Evolutionary conservation across 148 eudicot genomes (phyloP), one percentile per base, ranked within the genome.

Genomic region (Cornus kousa): DNA sequence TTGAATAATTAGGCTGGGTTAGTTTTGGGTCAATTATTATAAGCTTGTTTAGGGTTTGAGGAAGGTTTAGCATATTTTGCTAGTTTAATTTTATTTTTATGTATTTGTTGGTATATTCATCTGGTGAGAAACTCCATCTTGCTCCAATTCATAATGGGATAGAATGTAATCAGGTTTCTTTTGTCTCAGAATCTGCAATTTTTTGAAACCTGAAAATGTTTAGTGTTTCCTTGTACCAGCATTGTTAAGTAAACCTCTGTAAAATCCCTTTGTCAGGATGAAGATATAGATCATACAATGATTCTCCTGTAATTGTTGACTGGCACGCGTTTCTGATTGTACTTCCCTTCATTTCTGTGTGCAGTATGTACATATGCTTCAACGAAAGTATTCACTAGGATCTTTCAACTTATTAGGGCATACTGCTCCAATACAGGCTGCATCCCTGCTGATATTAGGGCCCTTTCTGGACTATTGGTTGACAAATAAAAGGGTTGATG

Each of bases 401-500:
- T 43, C 48, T 43, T 43, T 43, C 48, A 43, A 9, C 48, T 7
- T 43, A 43, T 43, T 87, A 66, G 89, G 85, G 24, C 89, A 87
- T 77, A 87, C 85, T 31, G 89, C 89, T 73, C 89, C 89, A 73
- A 72, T 78, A 20, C 83, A 84, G 74, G 87, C 85, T 70, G 85
- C 81, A 71, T 86, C 89, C 1, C 67, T 86, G 74, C 79, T 87
- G 71, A 5, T 83, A 62, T 7, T 74, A 12, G 89, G 89, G 24
- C 89, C 89, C 31, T 79, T 87, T 31, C 35, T 83, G 77, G 87
- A 87, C 75, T 84, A 83, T 82, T 87, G 85, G 87, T 65, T 87
- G 74, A 81, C 87, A 28, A 74, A 74, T 32, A 79, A 82, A 71
- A 77, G 87, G 71, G 78, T 87, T 20, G 83, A 76, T 12, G 68